Conservation (phyloP, 306 rosid genomes). For the Prunus mongolica region DNA sequence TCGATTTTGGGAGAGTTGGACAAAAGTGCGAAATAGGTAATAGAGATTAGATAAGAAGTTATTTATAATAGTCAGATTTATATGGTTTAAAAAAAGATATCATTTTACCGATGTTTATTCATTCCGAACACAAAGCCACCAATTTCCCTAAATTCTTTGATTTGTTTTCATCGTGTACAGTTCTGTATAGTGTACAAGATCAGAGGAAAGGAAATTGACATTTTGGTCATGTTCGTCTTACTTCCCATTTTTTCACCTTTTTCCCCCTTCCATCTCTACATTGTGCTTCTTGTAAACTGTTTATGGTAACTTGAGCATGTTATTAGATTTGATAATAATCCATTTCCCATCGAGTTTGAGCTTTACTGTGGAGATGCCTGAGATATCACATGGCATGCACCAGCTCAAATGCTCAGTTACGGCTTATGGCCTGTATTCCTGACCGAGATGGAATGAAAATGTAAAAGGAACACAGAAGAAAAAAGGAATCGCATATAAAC, state of each 20-base stretch:
- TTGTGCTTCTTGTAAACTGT: not conserved
- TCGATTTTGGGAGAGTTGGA: too few relatives aligned
- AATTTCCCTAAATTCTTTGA: slow-evolving; percentile 35
- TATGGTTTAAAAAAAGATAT: too few relatives aligned
- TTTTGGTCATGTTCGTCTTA: not conserved
- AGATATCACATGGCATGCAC: not conserved
- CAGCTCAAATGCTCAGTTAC: not conserved
- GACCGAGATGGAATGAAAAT: too few relatives aligned
- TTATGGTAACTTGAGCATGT: not conserved
- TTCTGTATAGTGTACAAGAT: slow-evolving; percentile 36
- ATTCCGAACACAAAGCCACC: too few relatives aligned
- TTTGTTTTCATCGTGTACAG: slow-evolving; percentile 33
- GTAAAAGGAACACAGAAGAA: not conserved
- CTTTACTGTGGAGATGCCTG: too few relatives aligned
- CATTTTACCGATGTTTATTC: too few relatives aligned
- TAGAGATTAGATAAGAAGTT: too few relatives aligned
- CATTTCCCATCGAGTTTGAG: too few relatives aligned
- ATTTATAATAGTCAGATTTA: too few relatives aligned
- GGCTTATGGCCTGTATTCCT: too few relatives aligned
- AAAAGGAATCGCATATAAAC: too few relatives aligned
- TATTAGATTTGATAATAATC: not conserved
- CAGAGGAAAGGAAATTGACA: not conserved
- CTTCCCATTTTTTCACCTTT: not conserved
- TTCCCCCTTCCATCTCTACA: not conserved
- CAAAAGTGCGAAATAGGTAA: too few relatives aligned